These are phyloP conservation scores for Coemansia sp. DNA, from an alignment of 192 early-diverging fungal genomes.

Conservation along the genomic window DNA sequence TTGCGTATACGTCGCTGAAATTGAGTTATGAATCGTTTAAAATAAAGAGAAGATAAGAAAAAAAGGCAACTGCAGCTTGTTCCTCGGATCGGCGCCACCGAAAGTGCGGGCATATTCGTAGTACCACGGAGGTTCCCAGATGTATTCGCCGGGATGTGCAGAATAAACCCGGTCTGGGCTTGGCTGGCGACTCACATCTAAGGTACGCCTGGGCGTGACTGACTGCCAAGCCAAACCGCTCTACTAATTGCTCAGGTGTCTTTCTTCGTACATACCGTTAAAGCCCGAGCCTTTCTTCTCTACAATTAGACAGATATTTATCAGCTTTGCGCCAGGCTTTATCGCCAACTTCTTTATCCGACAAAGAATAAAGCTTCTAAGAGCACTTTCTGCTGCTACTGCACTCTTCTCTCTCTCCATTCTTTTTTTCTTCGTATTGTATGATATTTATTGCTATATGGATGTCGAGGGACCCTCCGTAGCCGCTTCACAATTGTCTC, in stretches of 20 bases:
- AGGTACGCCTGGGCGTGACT: not conserved
- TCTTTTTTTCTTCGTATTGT: not conserved
- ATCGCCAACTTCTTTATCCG: not conserved
- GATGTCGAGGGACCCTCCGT: slow-evolving; percentile 3
- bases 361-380: not conserved
- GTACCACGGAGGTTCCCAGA: not conserved
- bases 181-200: not conserved
- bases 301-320: not conserved
- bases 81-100: slow-evolving; percentile 1
- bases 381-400: not conserved
- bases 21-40: not conserved
- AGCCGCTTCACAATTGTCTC: slow-evolving; percentile 8
- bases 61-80: slow-evolving; percentile 33
- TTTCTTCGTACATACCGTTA: not conserved
- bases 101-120: not conserved
- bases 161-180: not conserved
- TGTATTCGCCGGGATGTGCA: not conserved
- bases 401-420: not conserved
- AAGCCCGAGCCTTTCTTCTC: not conserved
- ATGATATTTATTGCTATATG: not conserved
- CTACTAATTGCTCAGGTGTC: not conserved
- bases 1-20: not conserved
- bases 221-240: not conserved
- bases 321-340: not conserved
- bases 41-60: not conserved